A percentile compares a stretch with the other conserved stretches of the same genome.
Conservation (phyloP, 495 filamentous ascomycete species). For the Schizothecium vesticola region DNA sequence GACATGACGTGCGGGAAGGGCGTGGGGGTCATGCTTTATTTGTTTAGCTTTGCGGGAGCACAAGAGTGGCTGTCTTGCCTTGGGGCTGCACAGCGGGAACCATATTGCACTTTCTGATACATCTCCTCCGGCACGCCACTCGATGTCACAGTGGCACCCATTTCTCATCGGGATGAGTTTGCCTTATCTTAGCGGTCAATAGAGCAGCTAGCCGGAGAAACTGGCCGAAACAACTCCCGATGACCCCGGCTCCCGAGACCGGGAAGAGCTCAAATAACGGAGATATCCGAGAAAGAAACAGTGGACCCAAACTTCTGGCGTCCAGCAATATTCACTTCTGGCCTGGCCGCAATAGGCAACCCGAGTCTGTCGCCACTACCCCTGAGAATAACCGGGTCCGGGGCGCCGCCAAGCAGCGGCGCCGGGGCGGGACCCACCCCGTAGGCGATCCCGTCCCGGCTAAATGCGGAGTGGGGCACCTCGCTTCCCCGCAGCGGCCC, state of each 20-base stretch:
- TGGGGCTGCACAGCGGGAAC: not conserved
- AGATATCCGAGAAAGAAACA: not conserved
- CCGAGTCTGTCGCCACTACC: not conserved
- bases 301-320: not conserved
- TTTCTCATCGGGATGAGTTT: not conserved
- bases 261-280: not conserved
- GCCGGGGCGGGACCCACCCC: not conserved
- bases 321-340: not conserved
- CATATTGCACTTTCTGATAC: not conserved
- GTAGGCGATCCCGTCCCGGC: slow-evolving; percentile 12
- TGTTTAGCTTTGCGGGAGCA: not conserved
- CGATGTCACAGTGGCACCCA: no score
- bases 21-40: not conserved
- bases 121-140: not conserved
- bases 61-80: not conserved
- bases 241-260: not conserved
- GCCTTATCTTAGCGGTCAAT: not conserved
- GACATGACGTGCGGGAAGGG: not conserved
- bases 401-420: not conserved
- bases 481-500: slow-evolving; percentile 7
- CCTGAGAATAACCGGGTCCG: not conserved
- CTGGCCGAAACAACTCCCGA: not conserved
- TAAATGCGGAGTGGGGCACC: slow-evolving; percentile 26
- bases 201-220: not conserved
- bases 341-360: not conserved